A percentile compares a stretch with the other conserved stretches of the same genome.
phyloP scores from a whole-genome alignment of 371 early-diverging fungal genomes.

The Zychaea mexicana region DNA sequence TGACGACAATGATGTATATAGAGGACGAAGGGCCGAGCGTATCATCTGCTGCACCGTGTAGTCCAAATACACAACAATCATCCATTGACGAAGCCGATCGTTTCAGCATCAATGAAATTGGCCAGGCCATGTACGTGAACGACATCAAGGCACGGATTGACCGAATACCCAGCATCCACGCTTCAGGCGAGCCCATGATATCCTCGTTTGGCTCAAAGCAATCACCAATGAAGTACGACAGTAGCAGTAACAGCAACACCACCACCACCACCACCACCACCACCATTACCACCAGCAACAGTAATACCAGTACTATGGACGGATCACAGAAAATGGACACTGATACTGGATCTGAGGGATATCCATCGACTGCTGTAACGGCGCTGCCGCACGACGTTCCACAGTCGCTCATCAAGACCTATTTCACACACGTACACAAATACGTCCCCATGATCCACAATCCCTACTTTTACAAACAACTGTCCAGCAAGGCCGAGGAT shows the following conservation, averaged over 20 bases:
- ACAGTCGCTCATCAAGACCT: conserved; percentile 32
- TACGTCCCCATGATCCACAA: conserved; percentile 64
- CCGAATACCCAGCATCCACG: conserved; percentile 23
- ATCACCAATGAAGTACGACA: no score
- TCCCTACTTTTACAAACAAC: conserved; percentile 51
- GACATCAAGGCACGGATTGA: conserved; percentile 33
- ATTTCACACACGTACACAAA: conserved; percentile 61
- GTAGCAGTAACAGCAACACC: background rate
- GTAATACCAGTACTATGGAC: background rate
- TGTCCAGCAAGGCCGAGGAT: conserved; percentile 38
- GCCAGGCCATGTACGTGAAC: conserved; percentile 46
- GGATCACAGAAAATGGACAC: conserved; percentile 6
- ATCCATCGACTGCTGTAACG: background rate
- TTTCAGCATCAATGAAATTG: conserved; percentile 44
- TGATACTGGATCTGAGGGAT: conserved; percentile 10
- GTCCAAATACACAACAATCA: conserved; percentile 11
- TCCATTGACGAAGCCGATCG: conserved; percentile 17
- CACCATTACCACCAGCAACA: background rate
- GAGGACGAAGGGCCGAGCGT: conserved; percentile 5
- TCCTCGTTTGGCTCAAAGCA: background rate
- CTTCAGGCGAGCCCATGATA: background rate
- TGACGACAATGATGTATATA: background rate
- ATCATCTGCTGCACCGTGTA: conserved; percentile 27
- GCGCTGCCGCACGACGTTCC: conserved; percentile 17
- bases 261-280: background rate